These are phyloP conservation scores for Melocanna baccifera DNA, from an alignment of 176 grass and related monocot species.

Conservation along the genomic window DNA sequence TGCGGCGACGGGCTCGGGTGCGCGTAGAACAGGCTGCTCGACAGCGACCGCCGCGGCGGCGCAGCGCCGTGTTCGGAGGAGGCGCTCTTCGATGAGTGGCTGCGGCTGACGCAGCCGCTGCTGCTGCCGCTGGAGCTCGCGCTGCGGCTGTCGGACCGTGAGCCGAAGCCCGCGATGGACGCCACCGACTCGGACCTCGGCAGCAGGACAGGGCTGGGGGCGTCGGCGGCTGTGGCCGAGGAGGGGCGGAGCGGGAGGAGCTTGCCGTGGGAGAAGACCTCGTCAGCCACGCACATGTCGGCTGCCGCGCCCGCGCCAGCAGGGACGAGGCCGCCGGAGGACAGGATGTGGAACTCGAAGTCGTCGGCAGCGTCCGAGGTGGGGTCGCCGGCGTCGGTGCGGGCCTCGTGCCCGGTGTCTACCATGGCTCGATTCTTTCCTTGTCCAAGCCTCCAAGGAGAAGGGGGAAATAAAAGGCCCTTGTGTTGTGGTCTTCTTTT, in stretches of 20 bases:
- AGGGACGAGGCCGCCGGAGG: slow-evolving; percentile 30
- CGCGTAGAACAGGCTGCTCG: slow-evolving; percentile 56
- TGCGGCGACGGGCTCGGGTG: slow-evolving; percentile 68
- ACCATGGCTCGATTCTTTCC: slow-evolving; percentile 38
- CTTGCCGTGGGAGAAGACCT: slow-evolving; percentile 65
- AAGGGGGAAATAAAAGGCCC: slow-evolving; percentile 12
- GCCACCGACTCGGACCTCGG: slow-evolving; percentile 44
- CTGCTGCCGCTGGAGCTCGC: slow-evolving; percentile 62
- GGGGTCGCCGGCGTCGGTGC: background rate
- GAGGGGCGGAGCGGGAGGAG: slow-evolving; percentile 58
- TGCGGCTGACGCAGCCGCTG: slow-evolving; percentile 54
- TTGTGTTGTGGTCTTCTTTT: slow-evolving; percentile 28
- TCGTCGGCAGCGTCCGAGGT: slow-evolving; percentile 18
- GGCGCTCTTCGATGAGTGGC: slow-evolving; percentile 51
- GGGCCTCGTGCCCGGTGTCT: background rate
- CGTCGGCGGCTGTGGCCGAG: background rate
- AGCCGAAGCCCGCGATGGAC: slow-evolving; percentile 23
- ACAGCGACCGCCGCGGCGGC: slow-evolving; percentile 31
- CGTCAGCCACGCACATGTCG: slow-evolving; percentile 76
- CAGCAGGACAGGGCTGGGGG: background rate
- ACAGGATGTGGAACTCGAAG: slow-evolving; percentile 61
- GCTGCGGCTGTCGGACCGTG: slow-evolving; percentile 49
- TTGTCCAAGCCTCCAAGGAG: background rate
- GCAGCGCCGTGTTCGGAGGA: slow-evolving; percentile 23
- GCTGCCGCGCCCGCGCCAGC: background rate